Base-by-base conservation (phyloP, 2,329 filamentous ascomycete genomes). In the Paecilomyces sp. region DNA sequence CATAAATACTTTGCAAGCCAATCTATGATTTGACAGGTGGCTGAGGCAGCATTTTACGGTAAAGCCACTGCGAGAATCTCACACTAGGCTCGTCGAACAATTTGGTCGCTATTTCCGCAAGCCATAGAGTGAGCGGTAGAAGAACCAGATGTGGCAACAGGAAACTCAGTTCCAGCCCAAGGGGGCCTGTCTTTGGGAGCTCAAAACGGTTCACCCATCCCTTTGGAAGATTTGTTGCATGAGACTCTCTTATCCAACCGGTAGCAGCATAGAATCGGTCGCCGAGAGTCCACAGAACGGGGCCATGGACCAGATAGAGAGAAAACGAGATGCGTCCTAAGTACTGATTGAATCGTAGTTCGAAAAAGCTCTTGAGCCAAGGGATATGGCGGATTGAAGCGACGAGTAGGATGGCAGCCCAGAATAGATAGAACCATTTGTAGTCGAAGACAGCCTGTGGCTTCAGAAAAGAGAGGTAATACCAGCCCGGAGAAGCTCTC, bases 361-460 rank as follows among this genome's bases (percentile, higher is more conserved):
- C 85, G 65, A 88, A 87, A 67, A 87, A 84, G 2, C 72, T 62
- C 70, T 81, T 83, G 15, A 88, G 75, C 80, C 80, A 83, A 3
- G 72, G 65, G n/a, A 89, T 79, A n/a, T 82, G 82, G 6, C 83
- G 82, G 2, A 84, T 74, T 0, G 81, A 78, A 1, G 81, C 75
- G 0, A 90, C 80, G 0, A 87, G 68, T 57, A 86, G 78, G 25
- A 78, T 75, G 1, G 86, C 79, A 0, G 85, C 85, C 76, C 80
- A 84, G 68, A 86, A 86, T 2, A 88, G 78, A 68, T 81, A 88
- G 72, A 88, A 88, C 85, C 85, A 88, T 70, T 88, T 88, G 67
- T 80, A 81, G 68, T 88, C 84, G 64, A 79, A 87, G 11, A 86
- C 83, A 1, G 86, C 86, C 67, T 88, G 85, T 0, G 86, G 85